Evolutionary conservation across 2,329 filamentous ascomycete genomes (phyloP).

Genomic region (Colletotrichum musae): DNA sequence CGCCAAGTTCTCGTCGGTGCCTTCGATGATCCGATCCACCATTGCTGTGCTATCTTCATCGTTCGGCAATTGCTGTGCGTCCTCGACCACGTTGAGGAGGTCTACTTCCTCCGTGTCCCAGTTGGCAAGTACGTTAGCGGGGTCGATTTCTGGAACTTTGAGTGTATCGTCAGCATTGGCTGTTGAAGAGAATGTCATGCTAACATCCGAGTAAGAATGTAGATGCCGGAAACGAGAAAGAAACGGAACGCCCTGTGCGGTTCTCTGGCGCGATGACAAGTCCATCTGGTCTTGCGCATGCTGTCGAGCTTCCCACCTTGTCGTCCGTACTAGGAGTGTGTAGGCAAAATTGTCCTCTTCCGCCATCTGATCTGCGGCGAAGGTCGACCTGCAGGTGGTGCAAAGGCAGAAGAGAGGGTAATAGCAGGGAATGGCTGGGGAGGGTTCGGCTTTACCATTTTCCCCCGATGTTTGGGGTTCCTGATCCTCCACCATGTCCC

Average conservation of each 20-base stretch:
- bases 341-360: conserved; percentile 32
- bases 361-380: conserved; percentile 23
- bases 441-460: conserved; percentile 38
- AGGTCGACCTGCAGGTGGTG: conserved; percentile 16
- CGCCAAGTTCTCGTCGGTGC: conserved; percentile 14
- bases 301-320: conserved; percentile 7
- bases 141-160: conserved; percentile 45
- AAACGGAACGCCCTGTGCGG: neutral
- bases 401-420: conserved; percentile 37
- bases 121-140: conserved; percentile 46
- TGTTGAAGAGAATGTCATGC: conserved; percentile 43
- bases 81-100: conserved; percentile 1
- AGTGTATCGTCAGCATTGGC: conserved; percentile 45
- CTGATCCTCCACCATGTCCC: conserved; percentile 14
- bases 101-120: conserved; percentile 39
- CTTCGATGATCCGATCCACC: conserved; percentile 11
- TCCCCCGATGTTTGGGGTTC: conserved; percentile 18
- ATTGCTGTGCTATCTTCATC: conserved; percentile 17
- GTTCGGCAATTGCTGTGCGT: conserved; percentile 12
- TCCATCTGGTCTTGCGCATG: neutral
- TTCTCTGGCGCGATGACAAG: neutral
- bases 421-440: conserved; percentile 26
- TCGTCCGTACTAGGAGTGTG: conserved; percentile 24
- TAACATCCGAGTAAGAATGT: conserved; percentile 39
- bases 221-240: conserved; percentile 17